Percentiles rank a stretch among this genome's conserved stretches.
Conservation (phyloP, 768 basidiomycete genomes). For the Kwoniella sp. region DNA sequence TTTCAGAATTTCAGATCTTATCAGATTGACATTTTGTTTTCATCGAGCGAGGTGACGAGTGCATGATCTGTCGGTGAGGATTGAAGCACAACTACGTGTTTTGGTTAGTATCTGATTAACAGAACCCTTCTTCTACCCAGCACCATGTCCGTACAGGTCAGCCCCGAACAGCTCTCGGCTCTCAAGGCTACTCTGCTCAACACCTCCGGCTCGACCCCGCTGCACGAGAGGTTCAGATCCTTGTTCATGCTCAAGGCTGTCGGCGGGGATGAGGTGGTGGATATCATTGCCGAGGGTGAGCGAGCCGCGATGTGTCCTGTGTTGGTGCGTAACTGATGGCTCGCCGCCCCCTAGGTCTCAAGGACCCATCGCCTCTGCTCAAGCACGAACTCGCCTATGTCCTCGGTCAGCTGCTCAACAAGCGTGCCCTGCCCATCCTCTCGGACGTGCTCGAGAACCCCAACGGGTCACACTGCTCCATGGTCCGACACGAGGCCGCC, state of each 20-base stretch:
- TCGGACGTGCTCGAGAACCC: slow-evolving; percentile 73
- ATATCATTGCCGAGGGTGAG: slow-evolving; percentile 78
- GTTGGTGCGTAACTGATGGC: no score
- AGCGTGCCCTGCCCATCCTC: slow-evolving; percentile 70
- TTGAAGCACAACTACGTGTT: no score
- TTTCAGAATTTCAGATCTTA: slow-evolving; percentile 9
- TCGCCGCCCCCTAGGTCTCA: no score
- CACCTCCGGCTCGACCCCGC: slow-evolving; percentile 62
- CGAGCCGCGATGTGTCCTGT: no score
- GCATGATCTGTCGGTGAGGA: no score
- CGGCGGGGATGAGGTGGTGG: slow-evolving; percentile 64
- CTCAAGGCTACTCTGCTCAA: slow-evolving; percentile 79
- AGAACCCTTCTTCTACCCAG: no score
- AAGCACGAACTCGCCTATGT: slow-evolving; percentile 98
- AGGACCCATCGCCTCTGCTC: slow-evolving; percentile 78
- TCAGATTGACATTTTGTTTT: slow-evolving; percentile 4
- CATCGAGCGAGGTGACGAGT: neutral
- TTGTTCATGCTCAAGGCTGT: slow-evolving; percentile 87
- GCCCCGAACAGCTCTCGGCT: slow-evolving; percentile 58
- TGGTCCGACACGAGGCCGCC: slow-evolving; percentile 99
- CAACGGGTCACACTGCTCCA: slow-evolving; percentile 60
- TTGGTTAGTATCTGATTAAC: no score
- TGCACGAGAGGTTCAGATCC: slow-evolving; percentile 84
- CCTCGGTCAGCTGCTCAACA: slow-evolving; percentile 79
- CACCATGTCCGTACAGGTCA: slow-evolving; percentile 48